Evolutionary conservation across 805 yeast species (phyloP), one percentile per base, ranked within the genome.

Genomic region (Suhomyces prunicola): DNA sequence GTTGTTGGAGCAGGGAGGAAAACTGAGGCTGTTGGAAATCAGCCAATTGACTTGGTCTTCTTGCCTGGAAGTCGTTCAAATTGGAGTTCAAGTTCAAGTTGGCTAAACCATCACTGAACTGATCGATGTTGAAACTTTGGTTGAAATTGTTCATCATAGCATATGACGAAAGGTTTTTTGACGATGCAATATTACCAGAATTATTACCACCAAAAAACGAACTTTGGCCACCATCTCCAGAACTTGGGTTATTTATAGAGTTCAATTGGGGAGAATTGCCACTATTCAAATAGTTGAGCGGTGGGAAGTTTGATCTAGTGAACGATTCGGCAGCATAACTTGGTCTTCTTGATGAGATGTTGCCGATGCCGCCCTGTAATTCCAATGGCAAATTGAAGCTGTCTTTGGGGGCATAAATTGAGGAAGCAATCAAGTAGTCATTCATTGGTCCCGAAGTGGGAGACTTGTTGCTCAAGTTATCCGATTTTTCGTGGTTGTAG

Each of bases 281-380:
- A 26, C 35, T 50, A 22, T 45, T 47, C 47, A 52, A 41, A 12
- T 47, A 48, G 49, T 51, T 53, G 13, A 51, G 31, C 24, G 55
- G 53, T 7, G 54, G 56, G 41, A 55, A 52, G 45, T 49, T 61
- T 54, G 65, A 62, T 48, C 81, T 69, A 24, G 84, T 80, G 54
- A 82, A 74, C 2, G 80, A 71, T 62, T 86, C 93, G 2, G 91
- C 88, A 10, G 90, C 84, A 63, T 84, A 87, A 50, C 87, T 81
- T 12, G 92, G 90, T 68, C 94, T 79, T 68, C 94, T 77, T 9
- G 87, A 81, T 23, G 81, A 78, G 44, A 85, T 83, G 52, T 74
- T 82, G 27, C 82, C 82, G 2, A 84, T 70, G 0, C 88, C 88
- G 44, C 88, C 88, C 65, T 84, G 87, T 39, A 84, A 71, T 58